phyloP scores from a whole-genome alignment of 495 filamentous ascomycete species.

The Filosporella fistucella region DNA sequence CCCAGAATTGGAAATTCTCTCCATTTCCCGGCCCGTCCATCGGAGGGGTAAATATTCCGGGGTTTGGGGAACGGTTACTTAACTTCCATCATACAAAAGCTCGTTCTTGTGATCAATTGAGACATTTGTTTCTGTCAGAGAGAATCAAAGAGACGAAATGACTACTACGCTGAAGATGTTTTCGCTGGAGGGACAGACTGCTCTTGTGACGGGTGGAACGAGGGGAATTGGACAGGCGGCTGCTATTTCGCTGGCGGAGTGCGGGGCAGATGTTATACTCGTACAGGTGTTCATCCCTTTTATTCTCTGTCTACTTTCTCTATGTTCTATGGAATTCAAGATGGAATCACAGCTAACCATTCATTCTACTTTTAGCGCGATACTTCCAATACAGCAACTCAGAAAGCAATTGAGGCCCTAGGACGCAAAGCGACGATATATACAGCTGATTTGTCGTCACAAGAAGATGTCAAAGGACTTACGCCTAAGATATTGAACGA shows the following conservation, averaged over 20 bases:
- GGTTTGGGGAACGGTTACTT: too few species aligned
- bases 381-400: conserved; percentile 57
- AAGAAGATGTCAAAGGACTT: conserved; percentile 53
- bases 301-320: too few species aligned
- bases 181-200: conserved; percentile 63
- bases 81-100: too few species aligned
- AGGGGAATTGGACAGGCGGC: conserved; percentile 85
- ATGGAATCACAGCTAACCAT: not conserved
- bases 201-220: conserved; percentile 82
- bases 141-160: not conserved
- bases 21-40: conserved; percentile 18
- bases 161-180: conserved; percentile 32
- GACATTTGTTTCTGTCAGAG: too few species aligned
- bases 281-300: conserved; percentile 45
- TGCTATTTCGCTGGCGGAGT: conserved; percentile 75
- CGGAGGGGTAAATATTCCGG: too few species aligned
- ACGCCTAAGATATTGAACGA: conserved; percentile 56
- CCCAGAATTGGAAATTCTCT: not conserved
- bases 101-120: too few species aligned
- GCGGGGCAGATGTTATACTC: conserved; percentile 77
- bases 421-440: conserved; percentile 68
- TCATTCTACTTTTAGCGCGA: conserved; percentile 47
- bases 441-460: conserved; percentile 66
- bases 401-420: conserved; percentile 53
- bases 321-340: too few species aligned